Conservation (phyloP, 352 stramenopile species). For the Salisapilia sapeloensis region DNA sequence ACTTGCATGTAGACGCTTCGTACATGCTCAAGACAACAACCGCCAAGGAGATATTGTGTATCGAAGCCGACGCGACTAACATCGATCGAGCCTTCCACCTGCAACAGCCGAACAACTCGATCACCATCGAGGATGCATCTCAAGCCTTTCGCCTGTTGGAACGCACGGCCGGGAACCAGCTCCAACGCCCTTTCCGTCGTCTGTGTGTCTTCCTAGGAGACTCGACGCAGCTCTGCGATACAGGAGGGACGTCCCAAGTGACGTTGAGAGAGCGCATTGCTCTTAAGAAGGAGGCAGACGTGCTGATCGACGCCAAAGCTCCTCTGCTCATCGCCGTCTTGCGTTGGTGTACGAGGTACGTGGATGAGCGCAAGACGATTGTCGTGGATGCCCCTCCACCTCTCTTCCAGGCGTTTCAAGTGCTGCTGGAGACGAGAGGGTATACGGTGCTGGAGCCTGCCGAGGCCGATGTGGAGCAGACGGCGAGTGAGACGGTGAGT, state of each 20-base stretch:
- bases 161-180: conserved; percentile 13
- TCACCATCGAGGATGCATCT: conserved; percentile 43
- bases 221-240: conserved; percentile 28
- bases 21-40: conserved; percentile 47
- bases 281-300: conserved; percentile 43
- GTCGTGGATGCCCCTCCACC: conserved; percentile 35
- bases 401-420: conserved; percentile 21
- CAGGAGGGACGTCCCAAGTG: conserved; percentile 24
- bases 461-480: conserved; percentile 10
- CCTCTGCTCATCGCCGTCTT: conserved; percentile 28
- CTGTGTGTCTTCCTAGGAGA: conserved; percentile 39
- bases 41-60: conserved; percentile 42
- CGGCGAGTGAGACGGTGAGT: conserved; percentile 1
- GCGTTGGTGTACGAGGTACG: conserved; percentile 35
- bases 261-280: conserved; percentile 23
- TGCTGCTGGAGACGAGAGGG: conserved; percentile 19
- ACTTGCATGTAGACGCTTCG: conserved; percentile 20
- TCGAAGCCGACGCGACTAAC: conserved; percentile 37
- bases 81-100: conserved; percentile 32
- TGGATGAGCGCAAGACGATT: conserved; percentile 27
- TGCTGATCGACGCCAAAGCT: conserved; percentile 50
- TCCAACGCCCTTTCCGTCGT: conserved; percentile 31
- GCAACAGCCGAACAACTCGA: conserved; percentile 12
- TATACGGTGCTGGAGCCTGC: conserved; percentile 27
- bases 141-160: conserved; percentile 47